Base-by-base conservation (phyloP, 108 stramenopile genomes). In the Skeletonema grethae region DNA sequence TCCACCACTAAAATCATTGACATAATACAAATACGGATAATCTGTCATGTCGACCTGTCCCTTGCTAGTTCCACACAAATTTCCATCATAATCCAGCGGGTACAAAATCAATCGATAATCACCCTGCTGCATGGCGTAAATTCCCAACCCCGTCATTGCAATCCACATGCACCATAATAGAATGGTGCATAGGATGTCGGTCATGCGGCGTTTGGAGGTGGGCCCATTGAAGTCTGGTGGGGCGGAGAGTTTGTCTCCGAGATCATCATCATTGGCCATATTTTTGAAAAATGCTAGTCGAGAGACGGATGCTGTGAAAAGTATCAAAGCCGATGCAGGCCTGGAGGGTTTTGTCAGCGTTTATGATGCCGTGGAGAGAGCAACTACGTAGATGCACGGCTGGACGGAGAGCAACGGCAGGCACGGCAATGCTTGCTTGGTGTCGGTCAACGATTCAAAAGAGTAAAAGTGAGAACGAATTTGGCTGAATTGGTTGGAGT, bases 161-260 rank as follows among this genome's bases (percentile, higher is more conserved):
- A 80, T 34, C 91, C 91, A 93, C 63, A 65, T 67, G 18, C 70
- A 16, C 70, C 86, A 59, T 13, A 91, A 16, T 9, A 88, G 25
- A 2, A 83, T 8, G 13, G 82, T 64, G 66, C 86, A 90, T 0
- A 89, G 73, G 30, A 86, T 38, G 67, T 95, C 95, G 30, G 95
- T 95, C 71, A 86, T 90, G 0, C 57, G 70, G 0, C 94, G 84
- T 24, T 83, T 45, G 43, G 59, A 55, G 0, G 79, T 85, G 10
- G 88, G 87, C 16, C 93, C 93, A 39, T 88, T 69, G 66, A 88
- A 94, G 71, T 94, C 90, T 15, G 85, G 68, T 5, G 87, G 87
- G 29, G 87, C 90, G 12, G 38, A 3, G 16, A 91, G 60, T 63
- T 86, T 84, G n/a, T 84, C 82, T 50, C 75, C 63, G 11, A 76